Evolutionary conservation across 306 rosid genomes (phyloP), one percentile per base, ranked within the genome.

Genomic region (Vigna reflexopilosa): DNA sequence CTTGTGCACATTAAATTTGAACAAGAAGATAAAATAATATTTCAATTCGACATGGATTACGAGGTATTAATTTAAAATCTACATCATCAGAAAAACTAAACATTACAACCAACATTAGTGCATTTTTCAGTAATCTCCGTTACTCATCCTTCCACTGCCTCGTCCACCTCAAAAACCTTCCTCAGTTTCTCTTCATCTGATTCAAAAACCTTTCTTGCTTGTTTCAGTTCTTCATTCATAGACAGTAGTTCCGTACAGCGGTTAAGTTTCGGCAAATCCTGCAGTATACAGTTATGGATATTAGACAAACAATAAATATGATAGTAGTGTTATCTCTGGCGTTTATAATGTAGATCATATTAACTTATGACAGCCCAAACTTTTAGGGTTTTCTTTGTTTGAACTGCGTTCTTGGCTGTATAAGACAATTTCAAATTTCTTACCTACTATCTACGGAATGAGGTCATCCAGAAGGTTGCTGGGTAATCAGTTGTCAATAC

Each of bases 191-290:
- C 96, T 83, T 92, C 97, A 42, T 92, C 97, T 19, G 88, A 82
- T 83, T 92, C 96, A 57, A 94, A 94, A 77, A 94, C 97, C 81
- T 90, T 94, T 72, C 92, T 90, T 57, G 97, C 98, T 80, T 94
- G 97, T 83, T 94, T 92, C 81, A 94, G 90, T 76, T 92, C 97
- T 80, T 94, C 97, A 71, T 92, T 89, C 97, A 94, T 90, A 15
- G 97, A 90, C 65, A 94, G 76, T 89, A 92, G 76, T 83, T 94
- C 98, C 9, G 89, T 81, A 67, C 90, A 92, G 0, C 97, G 97
- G 84, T 94, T 92, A 20, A 86, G 93, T 77, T 94, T 94, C 55
- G 89, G 94, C 56, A 64, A 6, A 80, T 94, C 98, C 98, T 94
- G 85, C 80, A 40, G 47, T 6, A 34, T 17, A 58, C 19, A 48